These are phyloP conservation scores for Massospora cicadina DNA, from an alignment of 371 early-diverging fungal genomes.

Conservation along the genomic window DNA sequence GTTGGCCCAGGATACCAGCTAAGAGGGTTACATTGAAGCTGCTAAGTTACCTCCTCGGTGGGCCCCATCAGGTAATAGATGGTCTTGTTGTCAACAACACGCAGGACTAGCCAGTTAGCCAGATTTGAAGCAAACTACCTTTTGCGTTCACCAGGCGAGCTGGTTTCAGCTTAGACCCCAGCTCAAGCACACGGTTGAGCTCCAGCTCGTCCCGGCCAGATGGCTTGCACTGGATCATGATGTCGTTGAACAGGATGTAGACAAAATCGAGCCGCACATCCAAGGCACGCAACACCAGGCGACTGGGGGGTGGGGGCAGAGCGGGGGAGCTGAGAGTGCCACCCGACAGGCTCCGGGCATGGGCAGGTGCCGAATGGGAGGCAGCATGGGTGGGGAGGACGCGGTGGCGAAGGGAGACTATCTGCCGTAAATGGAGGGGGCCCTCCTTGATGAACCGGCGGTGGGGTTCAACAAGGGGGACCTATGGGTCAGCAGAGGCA, in stretches of 20 bases:
- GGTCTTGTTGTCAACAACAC: constrained; percentile 9
- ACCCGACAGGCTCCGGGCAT: too few relatives aligned
- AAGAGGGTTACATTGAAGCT: background rate
- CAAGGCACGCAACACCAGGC: background rate
- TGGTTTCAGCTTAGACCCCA: constrained; percentile 7
- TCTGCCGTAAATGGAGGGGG: constrained; percentile 18
- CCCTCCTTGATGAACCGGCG: constrained; percentile 27
- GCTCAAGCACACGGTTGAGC: background rate
- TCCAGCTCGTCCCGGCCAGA: constrained; percentile 2
- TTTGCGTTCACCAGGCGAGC: constrained; percentile 2
- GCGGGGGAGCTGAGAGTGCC: background rate
- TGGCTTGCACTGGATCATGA: constrained; percentile 22
- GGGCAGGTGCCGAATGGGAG: background rate
- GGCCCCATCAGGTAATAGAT: constrained; percentile 10
- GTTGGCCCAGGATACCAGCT: constrained; percentile 10
- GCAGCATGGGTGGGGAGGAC: constrained; percentile 13
- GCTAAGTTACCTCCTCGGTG: constrained; percentile 9
- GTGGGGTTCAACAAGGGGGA: constrained; percentile 29
- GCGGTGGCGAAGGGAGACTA: constrained; percentile 14
- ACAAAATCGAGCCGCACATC: constrained; percentile 13
- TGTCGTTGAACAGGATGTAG: constrained; percentile 32
- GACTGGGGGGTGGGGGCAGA: background rate
- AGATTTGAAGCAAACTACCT: background rate
- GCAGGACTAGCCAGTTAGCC: background rate
- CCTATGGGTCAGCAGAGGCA: constrained; percentile 11